A percentile compares a stretch with the other conserved stretches of the same genome.
Conservation (phyloP, 1,139 yeast species). For the Magnusiomyces suaveolens region DNA sequence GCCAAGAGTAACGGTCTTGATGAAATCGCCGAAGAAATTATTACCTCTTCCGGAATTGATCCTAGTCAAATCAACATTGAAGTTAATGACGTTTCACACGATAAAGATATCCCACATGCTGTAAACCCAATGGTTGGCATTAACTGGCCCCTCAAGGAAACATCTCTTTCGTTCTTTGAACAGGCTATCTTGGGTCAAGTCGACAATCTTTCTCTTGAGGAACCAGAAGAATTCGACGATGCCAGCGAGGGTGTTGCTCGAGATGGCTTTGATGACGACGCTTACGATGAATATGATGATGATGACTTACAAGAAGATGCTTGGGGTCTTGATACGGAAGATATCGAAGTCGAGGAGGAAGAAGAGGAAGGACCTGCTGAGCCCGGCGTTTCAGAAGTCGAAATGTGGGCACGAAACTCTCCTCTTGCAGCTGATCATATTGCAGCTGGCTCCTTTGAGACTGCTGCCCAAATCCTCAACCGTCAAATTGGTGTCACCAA, state of each 20-base stretch:
- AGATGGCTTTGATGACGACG: conserved; percentile 21
- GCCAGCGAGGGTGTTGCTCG: conserved; percentile 15
- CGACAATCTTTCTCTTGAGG: conserved; percentile 52
- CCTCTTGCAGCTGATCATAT: conserved; percentile 86
- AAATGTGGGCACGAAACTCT: conserved; percentile 80
- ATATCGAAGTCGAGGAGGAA: conserved; percentile 47
- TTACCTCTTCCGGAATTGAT: conserved; percentile 51
- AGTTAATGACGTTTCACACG: conserved; percentile 35
- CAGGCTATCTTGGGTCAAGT: conserved; percentile 72
- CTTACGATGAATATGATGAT: conserved; percentile 28
- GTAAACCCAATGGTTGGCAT: conserved; percentile 38
- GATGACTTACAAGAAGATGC: conserved; percentile 22
- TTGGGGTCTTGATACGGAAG: conserved; percentile 38
- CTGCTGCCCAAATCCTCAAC: conserved; percentile 84
- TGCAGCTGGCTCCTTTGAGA: conserved; percentile 94
- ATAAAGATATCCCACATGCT: conserved; percentile 38
- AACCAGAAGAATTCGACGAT: conserved; percentile 22
- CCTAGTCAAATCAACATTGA: conserved; percentile 53
- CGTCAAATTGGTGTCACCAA: conserved; percentile 80
- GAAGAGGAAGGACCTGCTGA: conserved; percentile 34
- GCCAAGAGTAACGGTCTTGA: conserved; percentile 81
- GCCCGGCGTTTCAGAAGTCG: conserved; percentile 51
- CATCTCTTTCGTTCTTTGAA: conserved; percentile 73
- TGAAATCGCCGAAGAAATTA: conserved; percentile 60
- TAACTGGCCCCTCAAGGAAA: conserved; percentile 78